These are phyloP conservation scores for Glycine tomentella DNA, from an alignment of 306 rosid species.

Conservation along the genomic window DNA sequence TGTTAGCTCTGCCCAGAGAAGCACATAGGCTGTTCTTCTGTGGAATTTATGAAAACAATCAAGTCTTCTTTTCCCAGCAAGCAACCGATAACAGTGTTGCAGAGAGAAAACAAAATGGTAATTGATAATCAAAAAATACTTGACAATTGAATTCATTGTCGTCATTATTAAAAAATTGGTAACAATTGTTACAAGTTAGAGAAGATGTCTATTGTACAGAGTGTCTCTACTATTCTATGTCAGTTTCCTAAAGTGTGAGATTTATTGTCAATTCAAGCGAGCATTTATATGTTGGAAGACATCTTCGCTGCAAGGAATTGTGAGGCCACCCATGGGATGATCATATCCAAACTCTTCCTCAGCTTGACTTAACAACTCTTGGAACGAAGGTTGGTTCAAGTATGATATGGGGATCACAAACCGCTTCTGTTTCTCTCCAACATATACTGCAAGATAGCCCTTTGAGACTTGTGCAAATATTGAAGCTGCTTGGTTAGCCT, in stretches of 20 bases:
- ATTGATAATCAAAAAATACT: not conserved
- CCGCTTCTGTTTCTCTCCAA: slow-evolving; percentile 56
- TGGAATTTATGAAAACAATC: not conserved
- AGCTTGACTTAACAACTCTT: slow-evolving; percentile 44
- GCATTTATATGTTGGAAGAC: not conserved
- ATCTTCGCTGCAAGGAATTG: slow-evolving; percentile 53
- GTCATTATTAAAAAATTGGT: not conserved
- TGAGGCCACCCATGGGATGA: slow-evolving; percentile 62
- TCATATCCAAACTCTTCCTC: slow-evolving; percentile 57
- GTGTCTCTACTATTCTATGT: slow-evolving; percentile 12
- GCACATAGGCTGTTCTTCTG: not conserved
- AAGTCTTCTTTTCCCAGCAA: not conserved
- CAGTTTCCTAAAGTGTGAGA: not conserved
- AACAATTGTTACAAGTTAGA: not conserved
- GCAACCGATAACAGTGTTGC: not conserved
- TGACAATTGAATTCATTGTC: not conserved
- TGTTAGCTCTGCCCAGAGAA: not conserved
- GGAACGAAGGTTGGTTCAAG: slow-evolving; percentile 59
- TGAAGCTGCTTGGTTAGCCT: slow-evolving; percentile 30
- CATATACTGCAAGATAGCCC: slow-evolving; percentile 58
- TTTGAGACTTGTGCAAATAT: slow-evolving; percentile 42
- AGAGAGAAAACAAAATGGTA: not conserved
- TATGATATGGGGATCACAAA: slow-evolving; percentile 55
- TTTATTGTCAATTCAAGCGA: slow-evolving; percentile 1
- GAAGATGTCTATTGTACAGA: not conserved